These are phyloP conservation scores for Prunus yedoensis DNA, from an alignment of 331 rosid species.

Conservation along the genomic window DNA sequence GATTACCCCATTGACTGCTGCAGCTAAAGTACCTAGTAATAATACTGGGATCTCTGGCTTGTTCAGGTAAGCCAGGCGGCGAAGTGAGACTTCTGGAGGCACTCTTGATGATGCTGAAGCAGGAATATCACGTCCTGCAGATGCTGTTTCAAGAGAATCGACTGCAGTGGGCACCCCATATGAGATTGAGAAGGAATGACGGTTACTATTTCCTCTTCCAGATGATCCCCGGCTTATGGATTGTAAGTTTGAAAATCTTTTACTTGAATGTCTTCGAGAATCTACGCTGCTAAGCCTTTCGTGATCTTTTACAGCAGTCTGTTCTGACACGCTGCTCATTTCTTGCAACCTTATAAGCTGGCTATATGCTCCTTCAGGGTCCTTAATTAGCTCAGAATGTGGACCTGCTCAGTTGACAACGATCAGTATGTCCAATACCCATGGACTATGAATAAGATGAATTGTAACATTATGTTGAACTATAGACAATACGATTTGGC, in stretches of 20 bases:
- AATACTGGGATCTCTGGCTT: slow-evolving; percentile 74
- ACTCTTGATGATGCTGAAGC: slow-evolving; percentile 21
- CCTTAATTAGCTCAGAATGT: slow-evolving; percentile 44
- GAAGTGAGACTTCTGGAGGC: slow-evolving; percentile 48
- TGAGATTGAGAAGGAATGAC: slow-evolving; percentile 45
- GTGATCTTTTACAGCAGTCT: slow-evolving; percentile 11
- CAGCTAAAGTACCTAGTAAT: slow-evolving; percentile 52
- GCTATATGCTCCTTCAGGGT: slow-evolving; percentile 64
- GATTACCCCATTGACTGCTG: slow-evolving; percentile 49
- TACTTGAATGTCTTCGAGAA: slow-evolving; percentile 46
- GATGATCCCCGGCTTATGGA: slow-evolving; percentile 59
- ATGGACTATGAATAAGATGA: neutral
- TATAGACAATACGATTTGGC: neutral
- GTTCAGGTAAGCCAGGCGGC: slow-evolving; percentile 67
- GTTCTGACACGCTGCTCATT: slow-evolving; percentile 21
- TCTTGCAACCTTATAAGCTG: slow-evolving; percentile 72
- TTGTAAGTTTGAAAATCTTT: slow-evolving; percentile 28
- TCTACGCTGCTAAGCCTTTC: slow-evolving; percentile 19
- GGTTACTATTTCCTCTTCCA: slow-evolving; percentile 39
- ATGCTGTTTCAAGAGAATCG: slow-evolving; percentile 19
- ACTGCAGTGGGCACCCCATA: slow-evolving; percentile 14
- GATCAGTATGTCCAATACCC: neutral
- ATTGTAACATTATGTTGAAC: neutral
- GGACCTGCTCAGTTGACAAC: slow-evolving; percentile 36
- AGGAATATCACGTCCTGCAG: slow-evolving; percentile 21